Percentiles rank a stretch among this genome's conserved stretches.
Evolutionary conservation across 2,329 filamentous ascomycete species (phyloP).

Genomic region (Pseudocercospora fuligena): DNA sequence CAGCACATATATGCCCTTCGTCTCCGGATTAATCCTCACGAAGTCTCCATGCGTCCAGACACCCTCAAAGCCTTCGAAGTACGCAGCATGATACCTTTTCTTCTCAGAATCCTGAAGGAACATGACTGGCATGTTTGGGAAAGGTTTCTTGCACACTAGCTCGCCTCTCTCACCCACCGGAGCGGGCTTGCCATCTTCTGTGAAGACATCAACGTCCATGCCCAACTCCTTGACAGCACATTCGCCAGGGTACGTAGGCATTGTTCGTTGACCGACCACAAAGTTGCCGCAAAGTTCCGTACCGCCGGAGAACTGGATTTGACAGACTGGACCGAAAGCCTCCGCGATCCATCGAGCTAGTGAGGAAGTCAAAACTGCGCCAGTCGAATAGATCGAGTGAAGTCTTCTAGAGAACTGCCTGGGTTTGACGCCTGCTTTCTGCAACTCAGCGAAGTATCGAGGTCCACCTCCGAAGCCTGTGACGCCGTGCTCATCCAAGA

Average conservation of each 20-base stretch:
- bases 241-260: slow-evolving; percentile 65
- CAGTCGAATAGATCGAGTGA: slow-evolving; percentile 24
- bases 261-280: slow-evolving; percentile 67
- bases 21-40: slow-evolving; percentile 68
- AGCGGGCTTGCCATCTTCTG: slow-evolving; percentile 56
- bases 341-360: slow-evolving; percentile 17
- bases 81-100: slow-evolving; percentile 47
- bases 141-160: slow-evolving; percentile 68
- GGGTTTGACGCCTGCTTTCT: slow-evolving; percentile 50
- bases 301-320: slow-evolving; percentile 66
- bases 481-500: slow-evolving; percentile 63
- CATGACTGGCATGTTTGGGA: slow-evolving; percentile 71
- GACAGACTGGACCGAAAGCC: slow-evolving; percentile 20
- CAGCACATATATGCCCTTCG: slow-evolving; percentile 67
- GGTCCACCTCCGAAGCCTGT: slow-evolving; percentile 76
- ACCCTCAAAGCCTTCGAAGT: slow-evolving; percentile 50
- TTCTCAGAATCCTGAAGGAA: slow-evolving; percentile 48
- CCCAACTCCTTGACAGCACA: slow-evolving; percentile 59
- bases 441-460: slow-evolving; percentile 74
- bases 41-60: slow-evolving; percentile 85
- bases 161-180: slow-evolving; percentile 72
- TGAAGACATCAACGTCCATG: slow-evolving; percentile 62
- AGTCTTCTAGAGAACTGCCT: slow-evolving; percentile 10
- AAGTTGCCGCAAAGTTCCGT: slow-evolving; percentile 74
- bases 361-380: slow-evolving; percentile 18